Conservation (phyloP, 2,329 filamentous ascomycete genomes). For the Phymatotrichopsis omnivora region DNA sequence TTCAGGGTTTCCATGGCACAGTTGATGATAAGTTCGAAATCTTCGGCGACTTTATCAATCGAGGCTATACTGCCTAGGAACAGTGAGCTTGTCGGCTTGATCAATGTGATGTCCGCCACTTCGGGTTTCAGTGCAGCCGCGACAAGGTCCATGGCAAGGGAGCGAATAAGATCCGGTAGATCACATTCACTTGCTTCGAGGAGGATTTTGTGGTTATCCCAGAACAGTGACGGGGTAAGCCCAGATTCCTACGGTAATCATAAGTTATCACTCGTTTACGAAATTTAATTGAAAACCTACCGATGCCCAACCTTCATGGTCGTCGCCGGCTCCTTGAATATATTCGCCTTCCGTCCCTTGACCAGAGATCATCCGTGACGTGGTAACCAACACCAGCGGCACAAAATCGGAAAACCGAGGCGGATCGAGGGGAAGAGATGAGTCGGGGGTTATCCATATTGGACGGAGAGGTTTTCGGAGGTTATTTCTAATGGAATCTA, state of each 20-base stretch:
- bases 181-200: slow-evolving; percentile 57
- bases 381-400: slow-evolving; percentile 74
- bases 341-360: slow-evolving; percentile 66
- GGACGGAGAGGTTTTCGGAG: slow-evolving; percentile 65
- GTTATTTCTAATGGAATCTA: slow-evolving; percentile 44
- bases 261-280: neutral
- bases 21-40: slow-evolving; percentile 37
- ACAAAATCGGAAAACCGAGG: slow-evolving; percentile 48
- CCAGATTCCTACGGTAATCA: slow-evolving; percentile 38
- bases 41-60: slow-evolving; percentile 35
- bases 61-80: slow-evolving; percentile 34
- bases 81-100: slow-evolving; percentile 38
- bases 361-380: slow-evolving; percentile 60
- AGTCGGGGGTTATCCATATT: slow-evolving; percentile 68
- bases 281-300: slow-evolving; percentile 1
- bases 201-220: slow-evolving; percentile 54
- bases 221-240: slow-evolving; percentile 69
- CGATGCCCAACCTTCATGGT: slow-evolving; percentile 83
- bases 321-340: slow-evolving; percentile 89
- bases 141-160: slow-evolving; percentile 33
- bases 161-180: slow-evolving; percentile 43
- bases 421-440: slow-evolving; percentile 38
- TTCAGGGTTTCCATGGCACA: slow-evolving; percentile 38
- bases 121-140: neutral
- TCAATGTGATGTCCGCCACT: slow-evolving; percentile 32